Conservation (phyloP, 2,329 filamentous ascomycete species). For the Blumeria hordei region DNA sequence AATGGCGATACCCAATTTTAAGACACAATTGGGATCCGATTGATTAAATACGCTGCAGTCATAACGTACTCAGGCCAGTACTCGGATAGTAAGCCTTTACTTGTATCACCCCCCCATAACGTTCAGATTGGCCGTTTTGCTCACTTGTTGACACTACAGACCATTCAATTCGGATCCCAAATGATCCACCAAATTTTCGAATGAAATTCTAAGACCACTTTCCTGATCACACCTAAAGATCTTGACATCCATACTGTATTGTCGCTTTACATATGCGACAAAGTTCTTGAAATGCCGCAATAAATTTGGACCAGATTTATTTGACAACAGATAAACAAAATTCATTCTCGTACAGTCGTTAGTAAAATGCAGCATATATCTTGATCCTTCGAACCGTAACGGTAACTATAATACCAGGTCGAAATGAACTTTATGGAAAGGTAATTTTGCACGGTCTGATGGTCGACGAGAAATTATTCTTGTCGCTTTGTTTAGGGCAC, state of each 20-base stretch:
- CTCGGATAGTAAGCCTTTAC: not conserved
- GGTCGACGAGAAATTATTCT: not conserved
- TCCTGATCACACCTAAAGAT: not conserved
- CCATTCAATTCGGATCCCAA: not conserved
- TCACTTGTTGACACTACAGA: not conserved
- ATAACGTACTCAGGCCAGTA: not conserved
- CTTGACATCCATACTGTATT: not conserved
- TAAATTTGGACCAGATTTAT: not conserved
- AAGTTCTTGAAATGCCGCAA: not conserved
- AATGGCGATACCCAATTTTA: not conserved
- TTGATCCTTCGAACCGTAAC: not conserved
- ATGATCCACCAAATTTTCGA: not conserved
- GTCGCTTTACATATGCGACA: not conserved
- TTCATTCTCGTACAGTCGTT: not conserved
- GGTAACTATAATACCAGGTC: not conserved
- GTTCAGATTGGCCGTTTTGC: not conserved
- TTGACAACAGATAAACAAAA: not conserved
- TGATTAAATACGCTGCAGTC: not conserved
- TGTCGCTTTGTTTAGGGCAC: conserved; percentile 1
- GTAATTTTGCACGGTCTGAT: not conserved
- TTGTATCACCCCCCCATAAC: not conserved
- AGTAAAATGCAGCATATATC: not conserved
- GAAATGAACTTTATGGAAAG: not conserved
- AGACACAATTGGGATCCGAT: not conserved
- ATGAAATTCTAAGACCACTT: not conserved